Base-by-base conservation (phyloP, 768 basidiomycete genomes). In the Agaricus bisporus region DNA sequence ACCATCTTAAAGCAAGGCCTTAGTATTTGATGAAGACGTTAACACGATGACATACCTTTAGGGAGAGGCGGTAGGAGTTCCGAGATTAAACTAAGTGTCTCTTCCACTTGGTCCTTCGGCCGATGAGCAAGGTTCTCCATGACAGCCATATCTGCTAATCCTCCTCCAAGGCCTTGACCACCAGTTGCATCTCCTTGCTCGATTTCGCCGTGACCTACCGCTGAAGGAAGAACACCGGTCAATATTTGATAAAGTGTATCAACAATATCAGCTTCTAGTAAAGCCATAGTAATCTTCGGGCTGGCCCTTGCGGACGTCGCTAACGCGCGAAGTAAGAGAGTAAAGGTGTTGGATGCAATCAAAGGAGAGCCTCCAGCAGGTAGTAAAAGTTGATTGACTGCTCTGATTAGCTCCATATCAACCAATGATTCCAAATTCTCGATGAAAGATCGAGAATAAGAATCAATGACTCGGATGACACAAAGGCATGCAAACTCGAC, bases 81-180 rank as follows among this genome's bases (percentile, higher is more conserved):
- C 20, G 89, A 88, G 32, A 95, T 75, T 37, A 98, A 78, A 57
- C 86, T 86, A 36, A 99, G 73, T 0, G 91, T 85, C 69, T 99
- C 97, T 69, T 98, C 95, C 5, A 98, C 83, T 66, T 98, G 95
- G 56, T 99, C 97, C 70, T 98, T 98, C 4, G 97, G 90, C 26
- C 94, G 79, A 67, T 98, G 94, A 0, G 93, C 93, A 42, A 99
- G 73, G 66, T 95, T 98, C 70, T 98, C 91, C 85, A 98, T 91
- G 25, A 99, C 92, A 6, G 92, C 88, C 91, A 98, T 94, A 65
- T 98, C 95, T 15, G 91, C 93, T 4, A 95, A 70, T 26, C 92
- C 91, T 42, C 91, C 91, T 26, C 90, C 89, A 1, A 94, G 70
- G 10, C 90, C 91, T 67, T 93, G 91, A 0, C 88, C 85, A 25